A percentile compares a stretch with the other conserved stretches of the same genome.
These are phyloP conservation scores for Earliella scabrosa DNA, from an alignment of 1,284 basidiomycete genomes.

Conservation along the genomic window DNA sequence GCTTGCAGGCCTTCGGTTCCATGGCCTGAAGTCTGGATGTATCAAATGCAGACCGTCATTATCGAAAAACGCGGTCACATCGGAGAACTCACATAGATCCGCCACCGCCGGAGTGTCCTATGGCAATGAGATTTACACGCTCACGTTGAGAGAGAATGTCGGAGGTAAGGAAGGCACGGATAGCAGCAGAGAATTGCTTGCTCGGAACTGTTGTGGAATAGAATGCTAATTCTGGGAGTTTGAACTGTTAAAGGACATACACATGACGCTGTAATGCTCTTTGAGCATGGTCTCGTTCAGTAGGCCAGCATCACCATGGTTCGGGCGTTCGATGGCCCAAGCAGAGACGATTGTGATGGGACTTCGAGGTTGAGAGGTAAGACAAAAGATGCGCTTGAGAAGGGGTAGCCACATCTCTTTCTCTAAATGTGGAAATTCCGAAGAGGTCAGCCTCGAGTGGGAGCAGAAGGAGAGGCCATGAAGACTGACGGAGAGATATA, in stretches of 20 bases:
- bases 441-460: neutral
- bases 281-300: neutral
- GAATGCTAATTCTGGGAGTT: neutral
- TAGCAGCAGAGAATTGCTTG: neutral
- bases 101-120: slow-evolving; percentile 1
- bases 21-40: neutral
- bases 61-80: neutral
- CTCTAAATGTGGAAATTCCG: neutral
- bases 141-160: neutral
- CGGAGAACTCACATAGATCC: neutral
- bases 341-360: neutral
- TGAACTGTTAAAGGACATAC: neutral
- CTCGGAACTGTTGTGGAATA: neutral
- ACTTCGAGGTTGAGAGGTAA: neutral
- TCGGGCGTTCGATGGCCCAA: slow-evolving; percentile 2
- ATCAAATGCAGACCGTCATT: neutral
- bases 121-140: neutral
- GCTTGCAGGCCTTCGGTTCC: neutral
- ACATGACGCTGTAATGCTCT: neutral
- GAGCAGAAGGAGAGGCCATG: too few species aligned
- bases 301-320: slow-evolving; percentile 2
- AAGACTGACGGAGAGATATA: neutral
- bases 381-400: neutral
- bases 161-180: neutral
- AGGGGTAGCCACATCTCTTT: neutral